Conservation (phyloP, 331 rosid genomes). For the Quercus phellos region DNA sequence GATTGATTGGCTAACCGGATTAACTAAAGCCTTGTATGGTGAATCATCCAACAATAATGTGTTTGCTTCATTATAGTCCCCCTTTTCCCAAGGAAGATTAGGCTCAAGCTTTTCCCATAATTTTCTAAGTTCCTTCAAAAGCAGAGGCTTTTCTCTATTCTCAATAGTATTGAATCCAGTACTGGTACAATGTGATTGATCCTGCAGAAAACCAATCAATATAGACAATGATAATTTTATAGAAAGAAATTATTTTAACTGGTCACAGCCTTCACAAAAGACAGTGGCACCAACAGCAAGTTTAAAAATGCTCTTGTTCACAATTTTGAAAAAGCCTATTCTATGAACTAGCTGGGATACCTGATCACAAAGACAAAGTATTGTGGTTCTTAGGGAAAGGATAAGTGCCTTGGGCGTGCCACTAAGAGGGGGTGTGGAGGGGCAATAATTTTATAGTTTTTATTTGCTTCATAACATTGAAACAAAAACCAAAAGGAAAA, state of each 20-base stretch:
- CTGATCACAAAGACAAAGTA: not conserved
- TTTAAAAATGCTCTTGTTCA: not conserved
- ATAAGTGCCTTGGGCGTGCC: not conserved
- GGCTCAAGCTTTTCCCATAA: constrained; percentile 72
- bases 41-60: constrained; percentile 89
- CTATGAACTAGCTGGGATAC: not conserved
- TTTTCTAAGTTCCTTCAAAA: constrained; percentile 72
- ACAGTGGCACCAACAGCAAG: not conserved
- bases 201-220: constrained; percentile 35
- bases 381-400: not conserved
- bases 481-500: not conserved
- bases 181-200: constrained; percentile 70
- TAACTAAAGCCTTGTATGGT: constrained; percentile 77
- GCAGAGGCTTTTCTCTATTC: constrained; percentile 59
- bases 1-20: constrained; percentile 61
- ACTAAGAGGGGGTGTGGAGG: no score
- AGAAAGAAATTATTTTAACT: not conserved
- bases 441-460: not conserved
- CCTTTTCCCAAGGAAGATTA: constrained; percentile 74
- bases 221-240: not conserved
- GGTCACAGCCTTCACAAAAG: not conserved
- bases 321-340: not conserved
- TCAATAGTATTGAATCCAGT: constrained; percentile 59
- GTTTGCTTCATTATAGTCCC: constrained; percentile 72
- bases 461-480: not conserved